Evolutionary conservation across 1,284 basidiomycete genomes (phyloP).

Genomic region (Mycosarcoma maydis): DNA sequence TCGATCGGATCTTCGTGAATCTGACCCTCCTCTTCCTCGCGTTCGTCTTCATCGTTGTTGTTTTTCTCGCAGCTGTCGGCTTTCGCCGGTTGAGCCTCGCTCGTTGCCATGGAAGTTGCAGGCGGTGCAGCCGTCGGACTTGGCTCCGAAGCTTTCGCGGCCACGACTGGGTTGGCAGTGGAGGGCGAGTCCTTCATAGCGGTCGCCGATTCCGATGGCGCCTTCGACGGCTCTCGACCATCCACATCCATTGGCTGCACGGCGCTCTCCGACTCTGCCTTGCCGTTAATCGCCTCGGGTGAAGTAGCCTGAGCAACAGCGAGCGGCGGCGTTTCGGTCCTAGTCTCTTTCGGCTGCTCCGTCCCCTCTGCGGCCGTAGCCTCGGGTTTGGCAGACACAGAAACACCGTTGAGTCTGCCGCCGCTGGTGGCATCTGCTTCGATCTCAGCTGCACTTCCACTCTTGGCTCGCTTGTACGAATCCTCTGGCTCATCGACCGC

Average conservation of each 20-base stretch:
- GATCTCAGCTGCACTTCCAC: constrained; percentile 11
- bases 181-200: constrained; percentile 7
- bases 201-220: neutral
- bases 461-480: constrained; percentile 43
- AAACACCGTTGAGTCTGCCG: neutral
- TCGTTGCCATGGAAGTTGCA: neutral
- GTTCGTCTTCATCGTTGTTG: constrained; percentile 1
- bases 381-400: constrained; percentile 7
- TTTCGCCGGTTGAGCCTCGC: neutral
- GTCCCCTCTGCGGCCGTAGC: neutral
- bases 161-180: neutral
- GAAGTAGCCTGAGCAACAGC: constrained; percentile 14
- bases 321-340: neutral
- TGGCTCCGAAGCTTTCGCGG: neutral
- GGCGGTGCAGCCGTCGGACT: constrained; percentile 5
- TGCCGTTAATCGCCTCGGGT: constrained; percentile 2
- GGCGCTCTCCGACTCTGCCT: neutral
- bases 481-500: constrained; percentile 19
- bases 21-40: constrained; percentile 22
- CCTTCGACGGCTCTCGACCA: constrained; percentile 4
- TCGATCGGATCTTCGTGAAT: constrained; percentile 13
- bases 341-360: constrained; percentile 5
- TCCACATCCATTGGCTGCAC: constrained; percentile 25
- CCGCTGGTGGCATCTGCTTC: constrained; percentile 1
- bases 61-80: neutral